Evolutionary conservation across 139 green algal species (phyloP).

Genomic region (Microglena sp.): DNA sequence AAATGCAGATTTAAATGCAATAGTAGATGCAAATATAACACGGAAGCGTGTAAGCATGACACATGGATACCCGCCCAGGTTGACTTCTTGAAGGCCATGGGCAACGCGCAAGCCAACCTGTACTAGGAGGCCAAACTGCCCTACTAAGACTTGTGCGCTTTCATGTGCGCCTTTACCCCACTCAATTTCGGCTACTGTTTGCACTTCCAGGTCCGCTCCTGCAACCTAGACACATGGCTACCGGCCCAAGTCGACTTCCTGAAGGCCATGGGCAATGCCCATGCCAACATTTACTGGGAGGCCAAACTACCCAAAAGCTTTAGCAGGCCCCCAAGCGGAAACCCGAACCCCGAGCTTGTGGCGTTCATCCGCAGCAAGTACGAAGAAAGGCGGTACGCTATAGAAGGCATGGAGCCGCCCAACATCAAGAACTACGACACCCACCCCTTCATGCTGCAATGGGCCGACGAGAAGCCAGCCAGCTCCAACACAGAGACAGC

Average conservation of each 20-base stretch:
- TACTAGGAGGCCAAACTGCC: conserved; percentile 83
- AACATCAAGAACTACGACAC: conserved; percentile 67
- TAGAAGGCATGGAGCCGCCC: conserved; percentile 47
- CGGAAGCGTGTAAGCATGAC: conserved; percentile 82
- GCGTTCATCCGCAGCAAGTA: conserved; percentile 83
- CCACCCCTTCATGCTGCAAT: too few relatives aligned
- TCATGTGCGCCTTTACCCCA: too few relatives aligned
- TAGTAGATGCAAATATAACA: too few relatives aligned
- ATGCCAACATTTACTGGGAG: conserved; percentile 80
- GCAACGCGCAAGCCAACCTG: conserved; percentile 63
- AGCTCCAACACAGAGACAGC: too few relatives aligned
- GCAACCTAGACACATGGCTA: conserved; percentile 87
- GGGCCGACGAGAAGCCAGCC: too few relatives aligned
- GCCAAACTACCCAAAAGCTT: conserved; percentile 61
- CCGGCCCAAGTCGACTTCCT: conserved; percentile 84
- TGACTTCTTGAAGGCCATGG: conserved; percentile 73
- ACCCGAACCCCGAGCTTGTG: conserved; percentile 55
- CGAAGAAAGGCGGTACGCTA: conserved; percentile 31
- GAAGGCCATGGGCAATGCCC: conserved; percentile 67
- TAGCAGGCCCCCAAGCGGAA: conserved; percentile 47
- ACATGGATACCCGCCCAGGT: conserved; percentile 89
- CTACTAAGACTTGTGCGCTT: too few relatives aligned
- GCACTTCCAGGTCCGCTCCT: conserved; percentile 74
- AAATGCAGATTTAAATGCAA: too few relatives aligned
- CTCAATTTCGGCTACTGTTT: too few relatives aligned